Conservation (phyloP, 805 yeast species). For the Myxozyma nipponensis region DNA sequence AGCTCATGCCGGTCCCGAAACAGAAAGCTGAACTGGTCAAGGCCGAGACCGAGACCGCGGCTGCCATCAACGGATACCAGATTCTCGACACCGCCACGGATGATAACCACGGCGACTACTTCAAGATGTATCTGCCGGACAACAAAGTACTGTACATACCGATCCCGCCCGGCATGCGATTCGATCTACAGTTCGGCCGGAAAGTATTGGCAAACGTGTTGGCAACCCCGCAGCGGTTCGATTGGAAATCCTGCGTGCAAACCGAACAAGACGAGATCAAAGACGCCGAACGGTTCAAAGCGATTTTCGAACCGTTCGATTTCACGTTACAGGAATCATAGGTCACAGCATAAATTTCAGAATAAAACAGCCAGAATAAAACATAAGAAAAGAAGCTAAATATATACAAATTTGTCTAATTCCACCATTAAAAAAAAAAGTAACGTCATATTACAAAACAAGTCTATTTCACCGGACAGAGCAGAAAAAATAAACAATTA, state of each 20-base stretch:
- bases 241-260: slow-evolving; percentile 78
- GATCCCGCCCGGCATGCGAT: slow-evolving; percentile 28
- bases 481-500: too few species aligned
- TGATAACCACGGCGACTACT: slow-evolving; percentile 37
- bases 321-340: slow-evolving; percentile 36
- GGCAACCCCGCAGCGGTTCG: slow-evolving; percentile 54
- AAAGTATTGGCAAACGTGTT: slow-evolving; percentile 66
- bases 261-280: slow-evolving; percentile 54
- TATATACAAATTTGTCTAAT: background rate
- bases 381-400: background rate
- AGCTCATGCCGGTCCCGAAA: slow-evolving; percentile 65
- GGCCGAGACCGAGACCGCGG: slow-evolving; percentile 32
- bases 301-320: slow-evolving; percentile 52
- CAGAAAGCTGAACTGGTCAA: slow-evolving; percentile 45
- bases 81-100: slow-evolving; percentile 27
- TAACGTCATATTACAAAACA: background rate
- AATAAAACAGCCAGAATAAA: too few species aligned
- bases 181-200: slow-evolving; percentile 83
- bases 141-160: slow-evolving; percentile 16
- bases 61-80: slow-evolving; percentile 29
- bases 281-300: slow-evolving; percentile 63
- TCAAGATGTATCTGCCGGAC: slow-evolving; percentile 29
- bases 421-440: background rate
- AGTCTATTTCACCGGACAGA: background rate
- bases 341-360: background rate